phyloP scores from a whole-genome alignment of 2,329 filamentous ascomycete species.

The Leptosphaerulina australis region DNA sequence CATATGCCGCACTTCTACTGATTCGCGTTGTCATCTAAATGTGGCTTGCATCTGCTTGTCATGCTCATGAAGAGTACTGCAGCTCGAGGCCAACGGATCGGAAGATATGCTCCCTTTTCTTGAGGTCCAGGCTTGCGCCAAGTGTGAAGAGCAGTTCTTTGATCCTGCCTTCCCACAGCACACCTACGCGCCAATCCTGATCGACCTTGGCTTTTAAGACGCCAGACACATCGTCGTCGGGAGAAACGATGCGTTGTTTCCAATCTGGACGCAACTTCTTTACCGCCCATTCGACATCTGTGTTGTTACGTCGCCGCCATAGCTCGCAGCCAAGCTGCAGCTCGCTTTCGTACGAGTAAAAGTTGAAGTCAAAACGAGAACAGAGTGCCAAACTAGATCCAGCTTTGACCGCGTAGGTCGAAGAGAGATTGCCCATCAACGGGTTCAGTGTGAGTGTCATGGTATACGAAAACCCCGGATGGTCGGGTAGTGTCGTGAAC shows the following conservation, averaged over 20 bases:
- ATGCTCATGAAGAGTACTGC: slow-evolving; percentile 76
- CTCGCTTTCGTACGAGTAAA: slow-evolving; percentile 97
- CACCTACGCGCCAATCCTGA: slow-evolving; percentile 81
- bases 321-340: slow-evolving; percentile 91
- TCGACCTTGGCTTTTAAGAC: slow-evolving; percentile 90
- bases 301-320: slow-evolving; percentile 69
- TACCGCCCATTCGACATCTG: slow-evolving; percentile 53
- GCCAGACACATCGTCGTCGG: slow-evolving; percentile 74
- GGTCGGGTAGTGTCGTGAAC: slow-evolving; percentile 83
- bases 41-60: slow-evolving; percentile 5
- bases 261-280: slow-evolving; percentile 53
- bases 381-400: slow-evolving; percentile 82
- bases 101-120: slow-evolving; percentile 76
- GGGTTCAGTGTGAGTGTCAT: slow-evolving; percentile 93
- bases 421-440: slow-evolving; percentile 89
- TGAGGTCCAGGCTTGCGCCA: slow-evolving; percentile 83
- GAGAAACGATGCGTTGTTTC: slow-evolving; percentile 37
- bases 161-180: slow-evolving; percentile 91
- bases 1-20: slow-evolving; percentile 9
- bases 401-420: slow-evolving; percentile 89
- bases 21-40: slow-evolving; percentile 9
- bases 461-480: slow-evolving; percentile 86
- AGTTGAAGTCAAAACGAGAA: slow-evolving; percentile 93
- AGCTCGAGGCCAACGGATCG: slow-evolving; percentile 78
- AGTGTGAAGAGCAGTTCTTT: slow-evolving; percentile 93